Conservation (phyloP, 1,284 basidiomycete genomes). For the Mycosarcoma mackinlayi region DNA sequence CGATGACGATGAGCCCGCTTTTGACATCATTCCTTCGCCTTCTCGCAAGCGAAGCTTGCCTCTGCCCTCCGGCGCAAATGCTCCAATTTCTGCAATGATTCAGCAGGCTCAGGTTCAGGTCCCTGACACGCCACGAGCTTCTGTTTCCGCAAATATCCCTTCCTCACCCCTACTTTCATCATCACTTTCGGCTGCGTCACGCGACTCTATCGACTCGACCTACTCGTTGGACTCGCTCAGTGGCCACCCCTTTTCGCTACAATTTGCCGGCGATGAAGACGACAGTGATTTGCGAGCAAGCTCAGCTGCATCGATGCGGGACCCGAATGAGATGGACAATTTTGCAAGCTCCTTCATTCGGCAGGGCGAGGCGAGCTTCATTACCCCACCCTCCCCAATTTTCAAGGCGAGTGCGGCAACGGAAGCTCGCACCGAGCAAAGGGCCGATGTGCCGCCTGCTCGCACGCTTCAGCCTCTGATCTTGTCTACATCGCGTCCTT, state of each 20-base stretch:
- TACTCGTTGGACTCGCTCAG: constrained; percentile 28
- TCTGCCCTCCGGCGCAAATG: not conserved
- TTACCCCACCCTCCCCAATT: constrained; percentile 4
- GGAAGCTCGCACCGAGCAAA: too few relatives aligned
- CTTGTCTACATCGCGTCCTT: constrained; percentile 24
- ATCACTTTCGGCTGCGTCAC: constrained; percentile 14
- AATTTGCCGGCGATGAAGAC: constrained; percentile 16
- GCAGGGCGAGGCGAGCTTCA: not conserved
- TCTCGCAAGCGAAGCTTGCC: constrained; percentile 22
- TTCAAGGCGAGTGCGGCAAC: too few relatives aligned
- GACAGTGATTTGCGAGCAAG: constrained; percentile 7
- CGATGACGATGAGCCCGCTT: constrained; percentile 34
- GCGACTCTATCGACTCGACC: constrained; percentile 28
- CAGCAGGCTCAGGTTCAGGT: too few relatives aligned
- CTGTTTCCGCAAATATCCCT: constrained; percentile 2
- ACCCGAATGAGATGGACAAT: constrained; percentile 8
- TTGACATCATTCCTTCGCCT: constrained; percentile 38
- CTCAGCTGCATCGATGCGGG: constrained; percentile 20
- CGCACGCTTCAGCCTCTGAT: constrained; percentile 22
- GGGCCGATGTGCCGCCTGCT: not conserved
- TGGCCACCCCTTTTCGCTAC: constrained; percentile 33
- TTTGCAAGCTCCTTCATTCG: constrained; percentile 11
- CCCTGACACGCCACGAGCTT: constrained; percentile 3
- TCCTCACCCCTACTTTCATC: constrained; percentile 17
- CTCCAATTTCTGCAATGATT: not conserved